Percentiles rank a stretch among this genome's conserved stretches.
These are phyloP conservation scores for Exophiala alcalophila DNA, from an alignment of 2,329 filamentous ascomycete species.

Conservation along the genomic window DNA sequence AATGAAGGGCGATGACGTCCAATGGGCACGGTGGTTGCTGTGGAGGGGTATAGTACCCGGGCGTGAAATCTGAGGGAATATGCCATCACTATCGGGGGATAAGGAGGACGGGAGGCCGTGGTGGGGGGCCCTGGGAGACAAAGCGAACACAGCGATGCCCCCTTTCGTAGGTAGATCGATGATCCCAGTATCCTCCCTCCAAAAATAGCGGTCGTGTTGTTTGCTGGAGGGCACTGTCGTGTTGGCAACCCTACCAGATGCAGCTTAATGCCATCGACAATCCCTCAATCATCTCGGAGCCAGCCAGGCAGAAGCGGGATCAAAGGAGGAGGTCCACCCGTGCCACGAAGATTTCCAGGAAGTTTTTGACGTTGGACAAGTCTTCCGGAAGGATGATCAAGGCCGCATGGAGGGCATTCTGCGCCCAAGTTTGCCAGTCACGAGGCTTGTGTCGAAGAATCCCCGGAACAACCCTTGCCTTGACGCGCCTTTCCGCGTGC, in stretches of 20 bases:
- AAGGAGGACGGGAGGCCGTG: too few species aligned
- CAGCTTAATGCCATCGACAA: constrained; percentile 8
- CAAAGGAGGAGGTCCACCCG: constrained; percentile 19
- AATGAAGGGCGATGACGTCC: too few species aligned
- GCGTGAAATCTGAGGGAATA: constrained; percentile 4
- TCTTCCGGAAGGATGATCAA: constrained; percentile 7
- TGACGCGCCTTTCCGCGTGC: too few species aligned
- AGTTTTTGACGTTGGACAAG: constrained; percentile 5
- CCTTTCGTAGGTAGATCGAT: constrained; percentile 3
- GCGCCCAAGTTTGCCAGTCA: too few species aligned
- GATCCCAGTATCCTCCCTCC: constrained; percentile 1
- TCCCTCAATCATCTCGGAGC: constrained; percentile 1
- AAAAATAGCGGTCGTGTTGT: constrained; percentile 15
- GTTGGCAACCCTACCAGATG: constrained; percentile 10
- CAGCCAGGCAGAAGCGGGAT: constrained; percentile 23
- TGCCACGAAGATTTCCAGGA: constrained; percentile 19
- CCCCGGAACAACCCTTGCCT: too few species aligned
- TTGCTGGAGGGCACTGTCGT: constrained; percentile 1
- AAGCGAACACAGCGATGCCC: constrained; percentile 1
- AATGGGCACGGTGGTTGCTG: constrained; percentile 1
- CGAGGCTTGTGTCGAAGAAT: too few species aligned
- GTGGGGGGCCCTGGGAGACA: not conserved
- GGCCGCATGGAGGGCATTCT: too few species aligned
- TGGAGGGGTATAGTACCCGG: constrained; percentile 12
- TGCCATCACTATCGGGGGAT: too few species aligned